Evolutionary conservation across 2,329 filamentous ascomycete species (phyloP), one percentile per base, ranked within the genome.

Genomic region (Ophiostoma sp.): DNA sequence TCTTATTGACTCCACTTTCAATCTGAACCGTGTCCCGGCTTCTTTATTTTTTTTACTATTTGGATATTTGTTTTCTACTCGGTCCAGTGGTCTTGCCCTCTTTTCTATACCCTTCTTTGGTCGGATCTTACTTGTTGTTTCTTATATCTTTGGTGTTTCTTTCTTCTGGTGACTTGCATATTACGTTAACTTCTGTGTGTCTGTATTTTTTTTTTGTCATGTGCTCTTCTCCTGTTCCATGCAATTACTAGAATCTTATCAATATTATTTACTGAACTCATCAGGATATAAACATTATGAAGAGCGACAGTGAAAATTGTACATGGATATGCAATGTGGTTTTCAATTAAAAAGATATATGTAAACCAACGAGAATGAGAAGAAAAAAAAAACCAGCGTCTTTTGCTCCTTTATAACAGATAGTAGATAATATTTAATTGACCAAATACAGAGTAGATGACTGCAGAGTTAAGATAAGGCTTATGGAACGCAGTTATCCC

Each of bases 151-250:
- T 31, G 27, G 27, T 31, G 1, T 31, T 31, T 31, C 27, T 31
- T 31, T 31, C 27, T 31, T 31, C 27, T 3, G 27, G 27, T 31
- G 27, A 31, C 27, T 31, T 31, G 3, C 27, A 31, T 31, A 31
- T 31, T 31, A 31, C 27, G 27, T 31, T 31, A 31, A 31, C 27
- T 31, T 31, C 27, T 31, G 27, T 31, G 27, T 31, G 27, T 31
- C 27, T 31, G 27, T 3, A 31, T 31, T 31, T 31, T 65, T 31
- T 31, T 31, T 65, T 72, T 27, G 44, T 69, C 69, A 52, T 11
- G 6, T 52, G 48, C 15, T 6, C 48, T n/a, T 39, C 1, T 39
- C 36, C 10, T 39, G 3, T 39, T 39, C 27, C 27, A 31, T 31
- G 27, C 27, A 31, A 31, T 1, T 3, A 1, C 27, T 31, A 31